Evolutionary conservation across 345 rosid species (phyloP).

Genomic region (Gossypium mustelinum): DNA sequence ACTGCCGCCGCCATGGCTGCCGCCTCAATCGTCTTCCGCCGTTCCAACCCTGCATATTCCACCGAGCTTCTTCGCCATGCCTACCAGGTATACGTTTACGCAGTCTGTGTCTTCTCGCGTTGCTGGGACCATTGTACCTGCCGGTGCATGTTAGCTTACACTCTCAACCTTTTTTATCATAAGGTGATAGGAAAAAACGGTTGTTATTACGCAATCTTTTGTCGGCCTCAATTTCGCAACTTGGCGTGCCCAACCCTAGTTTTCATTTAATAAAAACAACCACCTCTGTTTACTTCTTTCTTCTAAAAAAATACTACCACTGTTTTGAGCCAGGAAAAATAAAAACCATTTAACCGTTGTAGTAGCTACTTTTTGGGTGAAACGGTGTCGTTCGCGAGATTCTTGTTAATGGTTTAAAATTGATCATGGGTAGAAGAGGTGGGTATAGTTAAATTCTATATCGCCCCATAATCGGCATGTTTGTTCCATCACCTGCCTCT

Average conservation of each 20-base stretch:
- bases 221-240: not conserved
- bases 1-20: slow-evolving; percentile 99
- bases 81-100: slow-evolving; percentile 47
- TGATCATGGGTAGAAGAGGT: too few species aligned
- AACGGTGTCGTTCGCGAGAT: not conserved
- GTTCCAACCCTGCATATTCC: slow-evolving; percentile 64
- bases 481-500: too few species aligned
- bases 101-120: not conserved
- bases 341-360: too few species aligned
- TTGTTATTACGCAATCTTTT: slow-evolving; percentile 9
- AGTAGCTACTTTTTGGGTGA: not conserved
- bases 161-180: not conserved
- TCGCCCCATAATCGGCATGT: too few species aligned
- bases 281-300: not conserved
- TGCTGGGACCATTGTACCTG: not conserved
- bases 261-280: not conserved
- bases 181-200: not conserved
- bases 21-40: slow-evolving; percentile 87
- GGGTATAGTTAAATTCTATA: too few species aligned
- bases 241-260: not conserved
- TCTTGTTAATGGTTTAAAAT: not conserved
- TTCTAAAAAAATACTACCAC: not conserved
- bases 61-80: slow-evolving; percentile 74
- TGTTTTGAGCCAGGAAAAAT: too few species aligned
- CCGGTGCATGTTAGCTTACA: not conserved